phyloP scores from a whole-genome alignment of 2,329 filamentous ascomycete species.

The Aspergillus arachidicola region DNA sequence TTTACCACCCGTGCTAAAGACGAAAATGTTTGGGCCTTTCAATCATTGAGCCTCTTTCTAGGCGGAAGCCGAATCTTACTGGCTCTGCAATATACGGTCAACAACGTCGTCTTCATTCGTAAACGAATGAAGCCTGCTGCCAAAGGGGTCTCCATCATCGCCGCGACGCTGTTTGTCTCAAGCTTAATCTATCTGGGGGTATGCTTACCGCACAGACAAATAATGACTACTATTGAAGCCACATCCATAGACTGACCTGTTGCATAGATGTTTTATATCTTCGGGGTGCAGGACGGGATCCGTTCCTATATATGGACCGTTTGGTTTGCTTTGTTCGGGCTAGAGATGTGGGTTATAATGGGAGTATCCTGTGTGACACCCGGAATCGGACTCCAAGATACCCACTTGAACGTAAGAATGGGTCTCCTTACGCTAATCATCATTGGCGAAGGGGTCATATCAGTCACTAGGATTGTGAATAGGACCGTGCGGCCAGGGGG shows the following conservation, averaged over 20 bases:
- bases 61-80: constrained; percentile 58
- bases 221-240: neutral
- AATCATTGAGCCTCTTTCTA: constrained; percentile 47
- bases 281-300: constrained; percentile 25
- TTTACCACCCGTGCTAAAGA: constrained; percentile 45
- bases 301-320: constrained; percentile 45
- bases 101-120: constrained; percentile 28
- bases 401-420: constrained; percentile 66
- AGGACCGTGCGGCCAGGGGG: constrained; percentile 47
- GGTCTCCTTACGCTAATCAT: constrained; percentile 67
- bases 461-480: constrained; percentile 59
- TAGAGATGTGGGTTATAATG: constrained; percentile 58
- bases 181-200: constrained; percentile 34
- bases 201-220: constrained; percentile 9
- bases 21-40: constrained; percentile 49
- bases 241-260: constrained; percentile 8
- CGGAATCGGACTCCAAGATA: constrained; percentile 63
- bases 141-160: constrained; percentile 33
- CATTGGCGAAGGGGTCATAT: constrained; percentile 66
- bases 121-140: constrained; percentile 29
- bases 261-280: constrained; percentile 39
- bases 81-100: constrained; percentile 56
- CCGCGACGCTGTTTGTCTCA: constrained; percentile 30
- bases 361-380: constrained; percentile 57
- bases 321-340: constrained; percentile 59